Base-by-base conservation (phyloP, 1,284 basidiomycete species). In the Papiliotrema nemorosa region DNA sequence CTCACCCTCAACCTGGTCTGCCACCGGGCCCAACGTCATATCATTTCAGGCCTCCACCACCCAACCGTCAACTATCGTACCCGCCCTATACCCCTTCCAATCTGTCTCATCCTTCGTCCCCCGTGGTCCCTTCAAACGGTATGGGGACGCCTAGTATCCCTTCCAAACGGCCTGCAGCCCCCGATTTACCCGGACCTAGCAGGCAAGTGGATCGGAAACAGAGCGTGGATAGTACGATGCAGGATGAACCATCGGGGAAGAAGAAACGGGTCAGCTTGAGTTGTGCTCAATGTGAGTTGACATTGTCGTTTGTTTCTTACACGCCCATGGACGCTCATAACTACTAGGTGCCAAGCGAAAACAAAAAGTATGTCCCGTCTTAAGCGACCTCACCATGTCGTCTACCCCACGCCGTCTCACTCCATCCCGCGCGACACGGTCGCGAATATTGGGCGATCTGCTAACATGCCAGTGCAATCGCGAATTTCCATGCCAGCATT, bases 401-500 rank as follows among this genome's bases (percentile, higher is more conserved):
- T 33, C 31, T 33, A 9, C 31, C 9, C 16, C 10, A 10, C 31
- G 16, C 31, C 39, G 18, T 21, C n/a, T 2, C 24, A 22, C 26
- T 40, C 4, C 31, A 26, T 47, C 25, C n/a, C 20, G 20, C 14
- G 7, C 36, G 7, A 37, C 18, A 21, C 36, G 6, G 20, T n/a
- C n/a, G 36, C 9, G 6, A 7, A 10, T 26, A 7, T 24, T 43
- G 41, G 10, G 25, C 14, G 24, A 18, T 14, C 44, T 16, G 35
- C 54, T 53, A 44, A 57, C 34, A 3, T 26, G 9, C 25, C 55
- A 75, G 68, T 75, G 73, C 52, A 73, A 75, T 49, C 57, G 73
- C 35, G 70, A 75, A 44, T 70, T 72, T 35, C 73, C 73, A n/a
- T 75, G 73, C 62, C 70, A 75, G 55, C 72, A 75, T 52, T 75